A percentile compares a stretch with the other conserved stretches of the same genome.
These are phyloP conservation scores for Puccinellia tenuiflora DNA, from an alignment of 176 grass and related monocot species.

Conservation along the genomic window DNA sequence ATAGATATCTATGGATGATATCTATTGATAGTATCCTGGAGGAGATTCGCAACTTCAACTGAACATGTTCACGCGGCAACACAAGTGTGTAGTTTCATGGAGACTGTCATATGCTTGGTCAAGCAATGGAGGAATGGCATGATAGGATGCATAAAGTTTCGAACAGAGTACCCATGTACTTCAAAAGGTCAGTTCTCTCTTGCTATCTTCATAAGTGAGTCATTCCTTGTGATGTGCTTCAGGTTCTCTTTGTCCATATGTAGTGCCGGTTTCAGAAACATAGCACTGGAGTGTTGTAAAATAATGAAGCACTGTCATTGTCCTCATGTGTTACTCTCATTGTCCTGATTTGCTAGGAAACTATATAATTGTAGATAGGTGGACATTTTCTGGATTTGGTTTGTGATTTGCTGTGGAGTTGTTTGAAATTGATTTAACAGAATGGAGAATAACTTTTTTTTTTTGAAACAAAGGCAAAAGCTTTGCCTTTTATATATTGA, in stretches of 20 bases:
- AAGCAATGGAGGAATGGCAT: constrained; percentile 71
- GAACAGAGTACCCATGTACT: constrained; percentile 73
- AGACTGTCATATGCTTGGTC: constrained; percentile 61
- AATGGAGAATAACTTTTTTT: background rate
- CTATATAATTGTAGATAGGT: background rate
- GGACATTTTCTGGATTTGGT: background rate
- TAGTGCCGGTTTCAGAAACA: background rate
- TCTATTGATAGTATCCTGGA: too few relatives aligned
- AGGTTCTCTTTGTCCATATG: constrained; percentile 8
- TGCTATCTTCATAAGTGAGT: background rate
- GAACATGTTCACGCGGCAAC: constrained; percentile 66
- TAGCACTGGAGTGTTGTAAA: background rate
- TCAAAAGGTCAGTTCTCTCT: constrained; percentile 56
- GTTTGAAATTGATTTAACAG: background rate
- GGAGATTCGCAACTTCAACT: constrained; percentile 89
- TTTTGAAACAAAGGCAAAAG: too few relatives aligned
- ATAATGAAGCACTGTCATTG: background rate
- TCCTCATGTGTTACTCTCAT: background rate
- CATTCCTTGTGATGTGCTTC: background rate
- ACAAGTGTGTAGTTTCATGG: constrained; percentile 65
- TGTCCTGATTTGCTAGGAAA: background rate
- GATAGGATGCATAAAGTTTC: constrained; percentile 78
- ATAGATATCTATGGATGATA: too few relatives aligned
- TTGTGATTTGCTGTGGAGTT: background rate
- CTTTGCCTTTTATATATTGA: too few relatives aligned